These are phyloP conservation scores for Fusarium sp. DNA, from an alignment of 2,329 filamentous ascomycete genomes.

Conservation along the genomic window DNA sequence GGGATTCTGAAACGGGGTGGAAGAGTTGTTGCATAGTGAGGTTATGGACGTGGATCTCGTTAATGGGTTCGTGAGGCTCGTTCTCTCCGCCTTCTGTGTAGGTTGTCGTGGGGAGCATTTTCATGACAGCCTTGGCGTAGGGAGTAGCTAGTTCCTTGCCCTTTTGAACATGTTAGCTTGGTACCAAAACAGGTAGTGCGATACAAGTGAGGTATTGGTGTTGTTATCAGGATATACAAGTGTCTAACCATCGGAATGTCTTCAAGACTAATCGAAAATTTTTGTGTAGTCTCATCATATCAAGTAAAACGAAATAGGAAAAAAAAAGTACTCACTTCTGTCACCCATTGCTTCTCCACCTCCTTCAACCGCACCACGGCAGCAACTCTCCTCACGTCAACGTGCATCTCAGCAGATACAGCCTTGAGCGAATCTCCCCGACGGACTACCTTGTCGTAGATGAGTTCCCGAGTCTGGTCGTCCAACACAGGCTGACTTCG, in stretches of 20 bases:
- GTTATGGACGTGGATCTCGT: constrained; percentile 73
- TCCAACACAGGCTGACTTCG: constrained; percentile 78
- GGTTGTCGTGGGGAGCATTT: constrained; percentile 82
- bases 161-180: constrained; percentile 60
- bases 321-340: constrained; percentile 71
- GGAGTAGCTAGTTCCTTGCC: constrained; percentile 80
- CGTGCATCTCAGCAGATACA: constrained; percentile 80
- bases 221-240: constrained; percentile 46
- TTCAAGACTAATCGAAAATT: constrained; percentile 99
- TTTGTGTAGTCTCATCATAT: constrained; percentile 73
- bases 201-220: constrained; percentile 15
- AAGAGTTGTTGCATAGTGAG: constrained; percentile 74
- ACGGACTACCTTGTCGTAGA: constrained; percentile 77
- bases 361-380: constrained; percentile 89
- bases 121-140: constrained; percentile 80
- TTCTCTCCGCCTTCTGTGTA: constrained; percentile 64
- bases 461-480: constrained; percentile 77
- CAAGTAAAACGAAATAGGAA: constrained; percentile 9
- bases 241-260: constrained; percentile 89
- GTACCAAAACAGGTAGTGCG: neutral
- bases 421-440: constrained; percentile 77
- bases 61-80: constrained; percentile 69
- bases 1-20: constrained; percentile 72
- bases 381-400: constrained; percentile 86
- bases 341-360: constrained; percentile 82